These are phyloP conservation scores for Allantophomopsis lycopodina DNA, from an alignment of 2,329 filamentous ascomycete species.

Conservation along the genomic window DNA sequence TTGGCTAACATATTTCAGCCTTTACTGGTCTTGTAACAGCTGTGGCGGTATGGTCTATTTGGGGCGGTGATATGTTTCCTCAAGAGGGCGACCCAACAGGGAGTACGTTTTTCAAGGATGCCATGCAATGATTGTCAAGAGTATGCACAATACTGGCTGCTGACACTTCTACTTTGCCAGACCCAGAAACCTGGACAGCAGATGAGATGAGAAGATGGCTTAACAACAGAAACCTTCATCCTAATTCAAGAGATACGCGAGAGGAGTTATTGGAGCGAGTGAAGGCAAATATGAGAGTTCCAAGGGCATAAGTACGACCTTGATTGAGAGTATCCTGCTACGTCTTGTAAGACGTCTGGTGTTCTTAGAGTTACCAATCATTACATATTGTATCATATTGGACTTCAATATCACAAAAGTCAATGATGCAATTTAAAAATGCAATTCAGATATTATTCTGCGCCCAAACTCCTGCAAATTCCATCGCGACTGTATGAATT, in stretches of 20 bases:
- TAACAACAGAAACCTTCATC: conserved; percentile 38
- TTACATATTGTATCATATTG: too few species aligned
- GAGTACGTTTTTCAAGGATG: conserved; percentile 27
- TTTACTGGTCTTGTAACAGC: conserved; percentile 75
- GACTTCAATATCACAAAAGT: too few species aligned
- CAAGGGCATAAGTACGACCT: conserved; percentile 7
- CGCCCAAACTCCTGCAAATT: too few species aligned
- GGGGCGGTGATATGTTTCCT: conserved; percentile 77
- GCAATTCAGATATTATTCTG: too few species aligned
- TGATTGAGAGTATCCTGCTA: not conserved
- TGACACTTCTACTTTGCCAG: conserved; percentile 19
- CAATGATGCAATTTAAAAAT: too few species aligned
- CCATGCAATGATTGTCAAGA: too few species aligned
- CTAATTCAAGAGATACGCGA: conserved; percentile 40
- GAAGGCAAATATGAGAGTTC: conserved; percentile 48
- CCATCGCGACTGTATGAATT: too few species aligned
- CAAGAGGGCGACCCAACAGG: conserved; percentile 62
- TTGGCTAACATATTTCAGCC: conserved; percentile 27
- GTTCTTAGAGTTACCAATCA: too few species aligned
- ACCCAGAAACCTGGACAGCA: conserved; percentile 59
- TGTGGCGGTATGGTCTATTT: conserved; percentile 72
- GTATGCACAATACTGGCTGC: too few species aligned
- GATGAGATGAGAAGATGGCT: conserved; percentile 76
- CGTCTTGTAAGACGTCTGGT: too few species aligned
- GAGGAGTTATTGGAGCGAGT: conserved; percentile 56